These are phyloP conservation scores for Trichoderma erinaceum DNA, from an alignment of 495 filamentous ascomycete species.

Conservation along the genomic window DNA sequence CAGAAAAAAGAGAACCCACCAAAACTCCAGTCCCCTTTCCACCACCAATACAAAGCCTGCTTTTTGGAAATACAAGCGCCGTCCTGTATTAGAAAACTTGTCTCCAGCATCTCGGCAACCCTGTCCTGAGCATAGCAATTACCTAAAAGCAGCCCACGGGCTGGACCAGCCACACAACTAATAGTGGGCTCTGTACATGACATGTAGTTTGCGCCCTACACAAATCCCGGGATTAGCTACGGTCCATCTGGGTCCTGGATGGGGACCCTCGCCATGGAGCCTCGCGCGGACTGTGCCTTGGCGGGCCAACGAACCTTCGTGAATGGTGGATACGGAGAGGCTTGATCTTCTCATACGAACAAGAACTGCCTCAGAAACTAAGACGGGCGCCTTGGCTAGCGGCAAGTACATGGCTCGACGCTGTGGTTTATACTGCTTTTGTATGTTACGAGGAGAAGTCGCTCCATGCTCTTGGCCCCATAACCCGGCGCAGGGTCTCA, in stretches of 20 bases:
- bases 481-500: neutral
- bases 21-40: neutral
- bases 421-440: neutral
- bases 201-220: neutral
- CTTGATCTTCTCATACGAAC: neutral
- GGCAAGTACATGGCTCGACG: too few species aligned
- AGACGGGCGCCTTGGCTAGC: too few species aligned
- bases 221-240: neutral
- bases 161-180: neutral
- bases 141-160: neutral
- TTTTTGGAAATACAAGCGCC: neutral
- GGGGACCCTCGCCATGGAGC: neutral
- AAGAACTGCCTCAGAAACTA: too few species aligned
- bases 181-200: neutral
- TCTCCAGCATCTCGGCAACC: neutral
- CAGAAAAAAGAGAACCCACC: neutral
- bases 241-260: neutral
- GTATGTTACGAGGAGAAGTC: neutral
- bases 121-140: neutral
- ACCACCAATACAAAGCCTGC: constrained; percentile 4
- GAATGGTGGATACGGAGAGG: neutral
- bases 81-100: neutral
- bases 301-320: neutral
- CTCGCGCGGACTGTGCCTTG: neutral
- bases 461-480: neutral